Evolutionary conservation across 1,284 basidiomycete genomes (phyloP).

Genomic region (Microbotryomycetes sp.): DNA sequence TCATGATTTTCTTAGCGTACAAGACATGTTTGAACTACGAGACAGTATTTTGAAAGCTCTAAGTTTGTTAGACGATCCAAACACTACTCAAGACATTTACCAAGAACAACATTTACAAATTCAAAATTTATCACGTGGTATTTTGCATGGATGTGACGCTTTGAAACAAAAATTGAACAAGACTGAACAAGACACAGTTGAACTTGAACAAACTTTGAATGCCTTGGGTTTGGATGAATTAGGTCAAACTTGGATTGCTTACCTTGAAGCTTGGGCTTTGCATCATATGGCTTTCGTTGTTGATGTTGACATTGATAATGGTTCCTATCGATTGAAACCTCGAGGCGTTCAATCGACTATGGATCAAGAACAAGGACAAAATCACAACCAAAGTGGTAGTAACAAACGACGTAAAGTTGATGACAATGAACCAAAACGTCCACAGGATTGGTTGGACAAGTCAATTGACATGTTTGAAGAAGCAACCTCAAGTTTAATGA

Average conservation of each 20-base stretch:
- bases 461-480: conserved; percentile 5
- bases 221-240: conserved; percentile 17
- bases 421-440: conserved; percentile 20
- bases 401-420: conserved; percentile 29
- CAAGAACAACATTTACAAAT: conserved; percentile 18
- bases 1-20: conserved; percentile 25
- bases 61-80: not conserved
- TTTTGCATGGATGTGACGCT: conserved; percentile 29
- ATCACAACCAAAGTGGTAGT: too few species aligned
- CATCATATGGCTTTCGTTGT: conserved; percentile 15
- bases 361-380: not conserved
- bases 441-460: conserved; percentile 19
- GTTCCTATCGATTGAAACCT: too few species aligned
- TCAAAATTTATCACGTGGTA: conserved; percentile 20
- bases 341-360: not conserved
- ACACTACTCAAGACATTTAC: not conserved
- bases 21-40: conserved; percentile 29
- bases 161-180: conserved; percentile 9
- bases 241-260: conserved; percentile 1
- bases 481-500: not conserved
- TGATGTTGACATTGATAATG: not conserved
- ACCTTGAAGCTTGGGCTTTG: conserved; percentile 22
- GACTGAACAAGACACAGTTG: conserved; percentile 4
- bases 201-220: conserved; percentile 9
- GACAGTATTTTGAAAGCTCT: conserved; percentile 7